Evolutionary conservation across 352 stramenopile species (phyloP).

Genomic region (Globisporangium rhizosaccharum): DNA sequence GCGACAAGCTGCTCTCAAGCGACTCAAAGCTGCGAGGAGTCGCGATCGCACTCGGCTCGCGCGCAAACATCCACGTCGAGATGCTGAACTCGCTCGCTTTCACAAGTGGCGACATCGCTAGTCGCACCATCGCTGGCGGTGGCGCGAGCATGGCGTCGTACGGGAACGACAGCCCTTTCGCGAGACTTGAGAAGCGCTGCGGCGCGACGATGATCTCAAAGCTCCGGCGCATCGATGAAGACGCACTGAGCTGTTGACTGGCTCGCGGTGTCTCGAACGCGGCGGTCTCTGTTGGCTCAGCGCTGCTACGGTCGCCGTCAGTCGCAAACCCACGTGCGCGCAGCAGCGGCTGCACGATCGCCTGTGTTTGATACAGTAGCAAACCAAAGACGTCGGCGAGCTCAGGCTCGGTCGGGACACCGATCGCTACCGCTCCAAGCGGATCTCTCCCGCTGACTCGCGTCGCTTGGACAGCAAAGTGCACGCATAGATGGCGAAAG

Average conservation of each 20-base stretch:
- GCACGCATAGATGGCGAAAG: constrained; percentile 33
- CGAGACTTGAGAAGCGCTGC: constrained; percentile 45
- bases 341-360: background rate
- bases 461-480: constrained; percentile 22
- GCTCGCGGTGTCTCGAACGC: background rate
- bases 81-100: constrained; percentile 86
- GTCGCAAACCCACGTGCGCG: background rate
- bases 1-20: background rate
- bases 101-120: constrained; percentile 42
- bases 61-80: constrained; percentile 80
- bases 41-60: background rate
- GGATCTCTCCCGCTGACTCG: background rate
- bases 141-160: constrained; percentile 52
- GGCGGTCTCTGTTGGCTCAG: background rate
- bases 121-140: background rate
- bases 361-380: constrained; percentile 4
- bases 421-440: background rate
- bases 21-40: background rate
- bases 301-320: background rate
- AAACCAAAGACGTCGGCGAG: constrained; percentile 5
- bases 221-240: constrained; percentile 29
- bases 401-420: constrained; percentile 4
- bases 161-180: constrained; percentile 46
- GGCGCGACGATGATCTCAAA: constrained; percentile 71
- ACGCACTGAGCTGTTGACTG: background rate